phyloP scores from a whole-genome alignment of 345 rosid species.

The Melaleuca quinquenervia region DNA sequence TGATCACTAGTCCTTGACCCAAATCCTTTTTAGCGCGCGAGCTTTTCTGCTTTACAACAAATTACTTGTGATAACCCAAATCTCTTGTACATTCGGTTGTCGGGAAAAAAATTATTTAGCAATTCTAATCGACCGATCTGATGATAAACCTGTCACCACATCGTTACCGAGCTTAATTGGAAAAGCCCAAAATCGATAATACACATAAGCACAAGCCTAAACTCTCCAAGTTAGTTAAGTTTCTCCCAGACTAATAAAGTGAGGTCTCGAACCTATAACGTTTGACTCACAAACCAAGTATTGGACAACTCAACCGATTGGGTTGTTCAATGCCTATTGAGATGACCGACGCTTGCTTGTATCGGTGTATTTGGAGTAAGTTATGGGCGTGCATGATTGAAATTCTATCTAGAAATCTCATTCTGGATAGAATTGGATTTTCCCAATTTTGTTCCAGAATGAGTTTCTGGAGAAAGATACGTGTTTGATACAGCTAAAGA shows the following conservation, averaged over 20 bases:
- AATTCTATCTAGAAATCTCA: too few relatives aligned
- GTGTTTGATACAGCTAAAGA: too few relatives aligned
- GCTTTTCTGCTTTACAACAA: neutral
- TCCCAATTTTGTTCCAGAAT: too few relatives aligned
- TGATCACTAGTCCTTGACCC: neutral
- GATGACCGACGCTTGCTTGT: neutral
- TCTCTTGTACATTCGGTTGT: neutral
- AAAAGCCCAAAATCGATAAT: neutral
- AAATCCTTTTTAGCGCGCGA: too few relatives aligned
- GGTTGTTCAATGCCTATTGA: neutral
- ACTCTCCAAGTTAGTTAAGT: neutral
- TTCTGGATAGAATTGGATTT: too few relatives aligned
- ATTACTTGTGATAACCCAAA: neutral
- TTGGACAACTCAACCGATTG: neutral
- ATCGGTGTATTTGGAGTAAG: neutral
- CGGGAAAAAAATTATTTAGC: neutral
- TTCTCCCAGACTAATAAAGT: neutral
- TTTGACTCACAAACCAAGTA: neutral
- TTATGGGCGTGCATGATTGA: too few relatives aligned
- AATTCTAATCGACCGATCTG: neutral
- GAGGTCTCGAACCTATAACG: neutral
- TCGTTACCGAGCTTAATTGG: rapidly evolving
- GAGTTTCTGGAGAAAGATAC: too few relatives aligned
- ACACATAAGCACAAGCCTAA: neutral
- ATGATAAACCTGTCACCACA: neutral